Evolutionary conservation across 106 monocot species (phyloP).

Genomic region (Apostasia ramifera): DNA sequence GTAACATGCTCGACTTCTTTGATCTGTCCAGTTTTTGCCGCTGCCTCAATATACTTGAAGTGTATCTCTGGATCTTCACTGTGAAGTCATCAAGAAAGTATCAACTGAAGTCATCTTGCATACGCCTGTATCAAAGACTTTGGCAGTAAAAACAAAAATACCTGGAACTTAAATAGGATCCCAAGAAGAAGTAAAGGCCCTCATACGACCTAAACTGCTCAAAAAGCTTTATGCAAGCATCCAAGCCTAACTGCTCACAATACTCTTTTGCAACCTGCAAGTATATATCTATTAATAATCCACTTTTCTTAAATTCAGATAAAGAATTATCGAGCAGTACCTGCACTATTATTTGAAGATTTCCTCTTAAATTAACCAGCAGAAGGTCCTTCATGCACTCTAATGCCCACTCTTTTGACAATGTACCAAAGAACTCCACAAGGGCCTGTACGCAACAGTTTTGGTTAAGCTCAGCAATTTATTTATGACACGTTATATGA

Average conservation of each 20-base stretch:
- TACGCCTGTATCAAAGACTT: slow-evolving; percentile 1
- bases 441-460: slow-evolving; percentile 48
- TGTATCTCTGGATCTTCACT: slow-evolving; percentile 99
- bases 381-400: slow-evolving; percentile 99
- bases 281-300: slow-evolving; percentile 8
- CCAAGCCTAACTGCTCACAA: slow-evolving; percentile 89
- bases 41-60: slow-evolving; percentile 97
- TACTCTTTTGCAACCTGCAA: slow-evolving; percentile 95
- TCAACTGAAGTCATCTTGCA: background rate
- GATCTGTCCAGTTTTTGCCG: slow-evolving; percentile 96
- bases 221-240: slow-evolving; percentile 33
- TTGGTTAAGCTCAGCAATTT: background rate
- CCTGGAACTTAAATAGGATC: slow-evolving; percentile 95
- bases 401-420: slow-evolving; percentile 96
- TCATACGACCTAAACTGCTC: slow-evolving; percentile 28
- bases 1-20: slow-evolving; percentile 99
- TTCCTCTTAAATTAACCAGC: slow-evolving; percentile 93
- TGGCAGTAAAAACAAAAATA: slow-evolving; percentile 15
- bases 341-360: slow-evolving; percentile 98
- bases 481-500: background rate
- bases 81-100: slow-evolving; percentile 13
- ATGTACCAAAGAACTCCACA: slow-evolving; percentile 98
- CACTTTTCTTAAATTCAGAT: background rate
- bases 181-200: slow-evolving; percentile 76
- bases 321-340: slow-evolving; percentile 30